Conservation (phyloP, 371 early-diverging fungal species). For the Syncephalis plumigaleata region DNA sequence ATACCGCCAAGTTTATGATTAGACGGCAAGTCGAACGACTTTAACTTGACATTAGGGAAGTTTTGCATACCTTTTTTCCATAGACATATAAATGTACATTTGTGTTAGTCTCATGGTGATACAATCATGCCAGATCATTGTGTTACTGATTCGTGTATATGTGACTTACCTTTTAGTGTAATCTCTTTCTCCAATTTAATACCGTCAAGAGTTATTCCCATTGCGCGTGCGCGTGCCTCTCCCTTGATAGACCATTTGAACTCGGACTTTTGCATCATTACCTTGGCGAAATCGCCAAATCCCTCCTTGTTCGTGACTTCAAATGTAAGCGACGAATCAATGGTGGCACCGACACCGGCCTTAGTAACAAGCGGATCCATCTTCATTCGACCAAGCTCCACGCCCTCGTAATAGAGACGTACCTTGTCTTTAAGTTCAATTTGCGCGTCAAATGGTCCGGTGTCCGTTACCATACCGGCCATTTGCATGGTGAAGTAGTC, state of each 20-base stretch:
- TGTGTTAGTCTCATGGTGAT: slow-evolving; percentile 7
- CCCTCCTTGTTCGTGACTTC: slow-evolving; percentile 16
- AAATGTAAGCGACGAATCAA: slow-evolving; percentile 20
- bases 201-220: slow-evolving; percentile 11
- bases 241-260: slow-evolving; percentile 32
- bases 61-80: slow-evolving; percentile 11
- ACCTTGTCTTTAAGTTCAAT: slow-evolving; percentile 24
- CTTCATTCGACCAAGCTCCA: slow-evolving; percentile 17
- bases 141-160: too few relatives aligned
- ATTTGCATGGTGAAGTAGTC: slow-evolving; percentile 19
- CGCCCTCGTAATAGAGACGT: slow-evolving; percentile 20
- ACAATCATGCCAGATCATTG: too few relatives aligned
- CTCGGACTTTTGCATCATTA: slow-evolving; percentile 22
- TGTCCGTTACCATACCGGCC: slow-evolving; percentile 22
- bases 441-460: slow-evolving; percentile 27
- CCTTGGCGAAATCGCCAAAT: slow-evolving; percentile 22
- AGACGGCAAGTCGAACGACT: slow-evolving; percentile 23
- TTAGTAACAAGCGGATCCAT: slow-evolving; percentile 15
- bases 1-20: slow-evolving; percentile 31
- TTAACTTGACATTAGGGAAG: slow-evolving; percentile 23
- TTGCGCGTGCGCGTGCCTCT: slow-evolving; percentile 22
- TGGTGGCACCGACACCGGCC: slow-evolving; percentile 21
- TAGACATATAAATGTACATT: too few relatives aligned
- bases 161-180: slow-evolving; percentile 17
- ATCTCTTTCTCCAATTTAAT: slow-evolving; percentile 21